A percentile compares a stretch with the other conserved stretches of the same genome.
Conservation (phyloP, 371 early-diverging fungal species). For the Catenaria anguillulae region DNA sequence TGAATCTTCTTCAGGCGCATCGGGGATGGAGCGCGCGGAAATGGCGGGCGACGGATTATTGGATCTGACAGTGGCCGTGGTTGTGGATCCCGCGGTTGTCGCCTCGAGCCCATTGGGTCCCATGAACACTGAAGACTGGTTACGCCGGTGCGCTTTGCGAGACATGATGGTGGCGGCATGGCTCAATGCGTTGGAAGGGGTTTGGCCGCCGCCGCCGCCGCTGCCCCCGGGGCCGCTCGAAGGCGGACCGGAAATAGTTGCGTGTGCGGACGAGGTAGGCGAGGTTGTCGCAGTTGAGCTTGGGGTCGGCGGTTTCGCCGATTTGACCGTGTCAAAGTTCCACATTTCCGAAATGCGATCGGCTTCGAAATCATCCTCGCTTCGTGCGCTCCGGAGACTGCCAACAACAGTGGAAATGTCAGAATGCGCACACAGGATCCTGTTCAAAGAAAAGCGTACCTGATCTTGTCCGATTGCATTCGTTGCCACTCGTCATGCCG, state of each 20-base stretch:
- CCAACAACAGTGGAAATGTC: no score
- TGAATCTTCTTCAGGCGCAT: no score
- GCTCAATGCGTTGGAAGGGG: neutral
- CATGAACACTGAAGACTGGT: constrained; percentile 3
- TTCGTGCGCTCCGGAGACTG: neutral
- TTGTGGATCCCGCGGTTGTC: no score
- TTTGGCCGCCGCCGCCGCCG: neutral
- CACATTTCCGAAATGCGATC: neutral
- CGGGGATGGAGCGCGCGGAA: no score
- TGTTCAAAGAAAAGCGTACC: neutral
- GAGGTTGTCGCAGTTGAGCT: no score
- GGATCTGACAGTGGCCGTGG: no score
- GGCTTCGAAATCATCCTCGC: neutral
- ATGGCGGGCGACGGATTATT: no score
- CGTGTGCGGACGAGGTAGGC: no score
- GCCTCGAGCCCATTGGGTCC: no score
- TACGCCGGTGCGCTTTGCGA: constrained; percentile 7
- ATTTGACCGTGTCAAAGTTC: constrained; percentile 5
- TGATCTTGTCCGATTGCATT: neutral
- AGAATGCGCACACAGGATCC: no score
- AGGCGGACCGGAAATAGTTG: no score
- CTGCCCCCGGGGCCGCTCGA: no score
- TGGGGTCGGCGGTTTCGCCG: neutral
- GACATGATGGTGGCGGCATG: neutral
- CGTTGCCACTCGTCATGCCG: constrained; percentile 13